Percentiles rank a stretch among this genome's conserved stretches.
Evolutionary conservation across 2,329 filamentous ascomycete genomes (phyloP).

Genomic region (Diaporthe amygdali): DNA sequence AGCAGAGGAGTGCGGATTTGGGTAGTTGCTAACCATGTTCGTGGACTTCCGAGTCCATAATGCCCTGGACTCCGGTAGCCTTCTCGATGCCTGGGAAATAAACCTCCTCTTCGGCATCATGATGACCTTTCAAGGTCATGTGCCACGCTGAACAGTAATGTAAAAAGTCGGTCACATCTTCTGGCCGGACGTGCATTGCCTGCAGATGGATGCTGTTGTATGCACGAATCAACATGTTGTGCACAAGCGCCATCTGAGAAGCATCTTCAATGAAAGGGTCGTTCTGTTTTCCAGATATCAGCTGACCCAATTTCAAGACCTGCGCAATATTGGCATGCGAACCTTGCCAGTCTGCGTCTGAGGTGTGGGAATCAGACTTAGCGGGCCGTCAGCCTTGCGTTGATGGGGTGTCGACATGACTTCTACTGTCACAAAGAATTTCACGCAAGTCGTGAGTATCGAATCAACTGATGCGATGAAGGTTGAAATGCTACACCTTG

Average conservation of each 20-base stretch:
- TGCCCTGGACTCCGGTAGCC: neutral
- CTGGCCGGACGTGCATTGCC: slow-evolving; percentile 53
- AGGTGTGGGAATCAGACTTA: neutral
- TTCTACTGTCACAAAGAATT: too few species aligned
- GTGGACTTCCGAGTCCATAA: neutral
- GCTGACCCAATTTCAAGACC: neutral
- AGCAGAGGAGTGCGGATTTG: too few species aligned
- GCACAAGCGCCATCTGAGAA: slow-evolving; percentile 62
- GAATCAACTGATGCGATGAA: too few species aligned
- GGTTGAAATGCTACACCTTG: too few species aligned
- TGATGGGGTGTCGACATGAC: neutral
- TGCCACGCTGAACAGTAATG: slow-evolving; percentile 63
- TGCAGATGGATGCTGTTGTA: slow-evolving; percentile 69
- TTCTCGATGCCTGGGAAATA: slow-evolving; percentile 61
- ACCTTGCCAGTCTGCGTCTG: neutral
- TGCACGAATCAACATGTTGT: slow-evolving; percentile 67
- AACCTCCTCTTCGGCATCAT: slow-evolving; percentile 62
- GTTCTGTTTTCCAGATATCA: neutral
- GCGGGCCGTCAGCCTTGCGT: neutral
- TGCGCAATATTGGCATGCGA: neutral
- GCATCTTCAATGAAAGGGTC: neutral
- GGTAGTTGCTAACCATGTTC: neutral
- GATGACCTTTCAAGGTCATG: slow-evolving; percentile 63
- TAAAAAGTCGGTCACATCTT: slow-evolving; percentile 61
- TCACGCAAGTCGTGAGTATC: too few species aligned